A percentile compares a stretch with the other conserved stretches of the same genome.
These are phyloP conservation scores for Citrus reticulata DNA, from an alignment of 345 rosid species.

Conservation along the genomic window DNA sequence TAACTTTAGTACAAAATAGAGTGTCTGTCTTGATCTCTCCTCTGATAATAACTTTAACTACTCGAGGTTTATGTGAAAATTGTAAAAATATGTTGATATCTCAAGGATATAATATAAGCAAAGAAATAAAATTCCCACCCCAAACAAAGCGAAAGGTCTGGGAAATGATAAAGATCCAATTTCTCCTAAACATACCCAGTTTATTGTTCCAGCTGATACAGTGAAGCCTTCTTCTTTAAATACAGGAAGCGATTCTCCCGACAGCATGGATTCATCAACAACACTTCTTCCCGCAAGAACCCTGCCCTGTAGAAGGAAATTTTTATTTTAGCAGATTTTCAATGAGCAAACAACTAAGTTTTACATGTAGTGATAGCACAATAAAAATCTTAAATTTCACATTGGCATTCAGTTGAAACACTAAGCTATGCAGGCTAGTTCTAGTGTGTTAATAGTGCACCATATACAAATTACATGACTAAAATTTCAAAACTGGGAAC, in stretches of 20 bases:
- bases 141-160: background rate
- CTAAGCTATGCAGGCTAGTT: background rate
- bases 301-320: conserved; percentile 52
- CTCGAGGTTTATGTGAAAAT: background rate
- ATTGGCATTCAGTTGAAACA: background rate
- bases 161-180: background rate
- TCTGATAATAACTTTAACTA: background rate
- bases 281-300: conserved; percentile 93
- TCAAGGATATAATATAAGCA: conserved; percentile 6
- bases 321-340: conserved; percentile 13
- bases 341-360: background rate
- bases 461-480: background rate
- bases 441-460: background rate
- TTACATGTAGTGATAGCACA: background rate
- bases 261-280: conserved; percentile 97
- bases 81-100: background rate
- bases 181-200: conserved; percentile 57
- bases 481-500: background rate
- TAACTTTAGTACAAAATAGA: background rate
- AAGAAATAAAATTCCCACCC: background rate
- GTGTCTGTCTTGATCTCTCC: background rate
- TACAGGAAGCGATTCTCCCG: conserved; percentile 94
- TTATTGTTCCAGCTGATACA: conserved; percentile 93
- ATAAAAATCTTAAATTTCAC: background rate
- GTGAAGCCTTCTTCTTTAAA: conserved; percentile 68